Evolutionary conservation across 2,329 filamentous ascomycete genomes (phyloP).

Genomic region (Paraphoma chrysanthemicola): DNA sequence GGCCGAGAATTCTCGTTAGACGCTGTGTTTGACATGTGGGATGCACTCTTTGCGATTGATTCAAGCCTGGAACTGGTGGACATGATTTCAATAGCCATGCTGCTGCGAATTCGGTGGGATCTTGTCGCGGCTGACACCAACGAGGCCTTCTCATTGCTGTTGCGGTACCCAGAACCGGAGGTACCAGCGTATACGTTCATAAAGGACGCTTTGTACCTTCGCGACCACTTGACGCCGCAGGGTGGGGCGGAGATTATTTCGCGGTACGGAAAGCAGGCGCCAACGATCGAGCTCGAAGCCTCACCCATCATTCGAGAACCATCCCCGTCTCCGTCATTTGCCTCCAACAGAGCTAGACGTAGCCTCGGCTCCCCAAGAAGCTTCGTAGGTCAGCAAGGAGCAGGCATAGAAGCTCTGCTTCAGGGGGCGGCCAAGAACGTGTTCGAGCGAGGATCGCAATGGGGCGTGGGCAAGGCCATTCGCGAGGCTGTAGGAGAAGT

Average conservation of each 20-base stretch:
- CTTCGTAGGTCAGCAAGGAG: slow-evolving; percentile 38
- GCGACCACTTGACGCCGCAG: slow-evolving; percentile 66
- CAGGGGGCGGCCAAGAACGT: slow-evolving; percentile 80
- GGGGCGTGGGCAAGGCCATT: slow-evolving; percentile 81
- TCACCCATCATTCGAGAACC: slow-evolving; percentile 36
- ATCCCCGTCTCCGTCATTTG: slow-evolving; percentile 33
- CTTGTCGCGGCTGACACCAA: slow-evolving; percentile 89
- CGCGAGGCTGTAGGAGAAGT: slow-evolving; percentile 84
- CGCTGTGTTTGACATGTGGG: slow-evolving; percentile 85
- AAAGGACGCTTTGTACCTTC: slow-evolving; percentile 80
- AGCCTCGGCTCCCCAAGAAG: slow-evolving; percentile 35
- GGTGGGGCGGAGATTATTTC: slow-evolving; percentile 71
- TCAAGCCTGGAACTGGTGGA: slow-evolving; percentile 81
- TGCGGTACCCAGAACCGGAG: slow-evolving; percentile 77
- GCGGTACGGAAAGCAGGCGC: slow-evolving; percentile 68
- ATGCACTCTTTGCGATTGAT: slow-evolving; percentile 87
- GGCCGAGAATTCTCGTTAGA: slow-evolving; percentile 92
- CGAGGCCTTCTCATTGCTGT: slow-evolving; percentile 77
- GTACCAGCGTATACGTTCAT: slow-evolving; percentile 80
- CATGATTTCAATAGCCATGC: slow-evolving; percentile 91
- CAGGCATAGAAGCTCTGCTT: slow-evolving; percentile 71
- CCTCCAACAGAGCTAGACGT: slow-evolving; percentile 32
- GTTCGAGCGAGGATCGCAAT: slow-evolving; percentile 74
- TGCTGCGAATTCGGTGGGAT: slow-evolving; percentile 89
- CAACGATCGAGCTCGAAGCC: slow-evolving; percentile 33